Evolutionary conservation across 345 rosid genomes (phyloP).

Genomic region (Populus simonii): DNA sequence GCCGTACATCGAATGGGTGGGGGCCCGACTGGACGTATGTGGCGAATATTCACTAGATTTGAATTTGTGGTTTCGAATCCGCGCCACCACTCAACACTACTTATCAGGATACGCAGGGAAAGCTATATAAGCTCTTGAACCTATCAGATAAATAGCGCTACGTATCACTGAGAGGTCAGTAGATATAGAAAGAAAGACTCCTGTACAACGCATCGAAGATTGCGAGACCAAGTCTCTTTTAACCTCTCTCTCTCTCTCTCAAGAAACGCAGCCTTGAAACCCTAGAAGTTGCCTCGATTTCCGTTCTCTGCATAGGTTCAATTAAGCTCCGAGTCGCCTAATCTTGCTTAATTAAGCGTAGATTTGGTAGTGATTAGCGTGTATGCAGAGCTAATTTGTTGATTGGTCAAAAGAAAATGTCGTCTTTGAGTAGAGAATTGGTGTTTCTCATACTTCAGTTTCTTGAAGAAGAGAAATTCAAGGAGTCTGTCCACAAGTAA

Average conservation of each 20-base stretch:
- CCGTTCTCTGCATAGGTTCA: constrained; percentile 14
- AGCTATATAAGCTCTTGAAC: accelerated
- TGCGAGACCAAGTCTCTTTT: constrained; percentile 59
- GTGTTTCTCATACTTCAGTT: constrained; percentile 93
- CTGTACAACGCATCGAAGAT: constrained; percentile 85
- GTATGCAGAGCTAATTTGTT: neutral
- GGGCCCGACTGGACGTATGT: constrained; percentile 64
- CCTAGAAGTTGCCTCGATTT: constrained; percentile 58
- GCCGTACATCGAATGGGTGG: constrained; percentile 28
- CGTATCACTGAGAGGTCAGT: constrained; percentile 52
- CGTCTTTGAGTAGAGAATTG: constrained; percentile 81
- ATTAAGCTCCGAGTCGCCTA: constrained; percentile 4
- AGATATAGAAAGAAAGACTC: constrained; percentile 33
- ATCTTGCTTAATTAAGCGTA: constrained; percentile 21
- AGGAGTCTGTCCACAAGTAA: constrained; percentile 85
- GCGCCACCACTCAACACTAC: constrained; percentile 16
- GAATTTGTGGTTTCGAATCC: constrained; percentile 65
- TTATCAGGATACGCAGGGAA: constrained; percentile 13
- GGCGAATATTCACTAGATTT: constrained; percentile 65
- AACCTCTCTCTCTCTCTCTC: neutral
- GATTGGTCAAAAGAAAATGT: constrained; percentile 36
- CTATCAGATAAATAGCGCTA: accelerated
- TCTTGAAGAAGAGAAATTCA: constrained; percentile 87
- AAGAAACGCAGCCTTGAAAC: constrained; percentile 54
- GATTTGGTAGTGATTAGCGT: constrained; percentile 11